A percentile compares a stretch with the other conserved stretches of the same genome.
Evolutionary conservation across 352 stramenopile genomes (phyloP).

Genomic region (Phytophthora aleatoria): DNA sequence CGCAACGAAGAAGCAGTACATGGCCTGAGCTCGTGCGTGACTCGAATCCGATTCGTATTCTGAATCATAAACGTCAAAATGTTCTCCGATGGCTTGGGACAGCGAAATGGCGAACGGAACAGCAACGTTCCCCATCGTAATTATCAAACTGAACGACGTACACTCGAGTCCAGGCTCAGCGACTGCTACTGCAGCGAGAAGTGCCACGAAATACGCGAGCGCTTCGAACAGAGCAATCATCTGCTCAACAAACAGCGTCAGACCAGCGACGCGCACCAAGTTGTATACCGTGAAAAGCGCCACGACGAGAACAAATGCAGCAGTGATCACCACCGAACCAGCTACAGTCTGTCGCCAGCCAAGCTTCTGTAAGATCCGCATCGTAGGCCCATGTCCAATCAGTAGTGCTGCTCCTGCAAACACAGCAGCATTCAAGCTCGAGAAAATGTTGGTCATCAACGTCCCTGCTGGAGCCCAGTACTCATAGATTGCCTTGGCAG

Average conservation of each 20-base stretch:
- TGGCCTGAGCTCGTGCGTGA: constrained; percentile 46
- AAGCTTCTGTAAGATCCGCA: constrained; percentile 27
- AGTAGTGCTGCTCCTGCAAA: constrained; percentile 41
- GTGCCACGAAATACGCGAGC: constrained; percentile 52
- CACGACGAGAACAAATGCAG: constrained; percentile 42
- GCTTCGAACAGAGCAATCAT: constrained; percentile 55
- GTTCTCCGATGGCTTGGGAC: constrained; percentile 63
- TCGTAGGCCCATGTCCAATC: constrained; percentile 23
- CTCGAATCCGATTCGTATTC: constrained; percentile 52
- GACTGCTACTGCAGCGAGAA: constrained; percentile 54
- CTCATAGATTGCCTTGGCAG: constrained; percentile 60
- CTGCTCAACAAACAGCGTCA: constrained; percentile 60
- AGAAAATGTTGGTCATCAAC: constrained; percentile 55
- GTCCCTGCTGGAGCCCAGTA: constrained; percentile 51
- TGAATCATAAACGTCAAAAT: constrained; percentile 66
- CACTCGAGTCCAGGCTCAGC: constrained; percentile 53
- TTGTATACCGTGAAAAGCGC: constrained; percentile 63
- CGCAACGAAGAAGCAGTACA: constrained; percentile 56
- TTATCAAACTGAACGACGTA: constrained; percentile 56
- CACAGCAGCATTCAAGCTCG: constrained; percentile 46
- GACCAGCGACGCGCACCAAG: constrained; percentile 50
- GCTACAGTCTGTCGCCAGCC: constrained; percentile 49
- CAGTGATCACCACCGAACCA: constrained; percentile 37
- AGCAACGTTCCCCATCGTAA: constrained; percentile 57
- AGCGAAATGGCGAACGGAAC: constrained; percentile 59